Evolutionary conservation across 257 asterid species (phyloP), one percentile per base, ranked within the genome.

Genomic region (Penstemon eatonii): DNA sequence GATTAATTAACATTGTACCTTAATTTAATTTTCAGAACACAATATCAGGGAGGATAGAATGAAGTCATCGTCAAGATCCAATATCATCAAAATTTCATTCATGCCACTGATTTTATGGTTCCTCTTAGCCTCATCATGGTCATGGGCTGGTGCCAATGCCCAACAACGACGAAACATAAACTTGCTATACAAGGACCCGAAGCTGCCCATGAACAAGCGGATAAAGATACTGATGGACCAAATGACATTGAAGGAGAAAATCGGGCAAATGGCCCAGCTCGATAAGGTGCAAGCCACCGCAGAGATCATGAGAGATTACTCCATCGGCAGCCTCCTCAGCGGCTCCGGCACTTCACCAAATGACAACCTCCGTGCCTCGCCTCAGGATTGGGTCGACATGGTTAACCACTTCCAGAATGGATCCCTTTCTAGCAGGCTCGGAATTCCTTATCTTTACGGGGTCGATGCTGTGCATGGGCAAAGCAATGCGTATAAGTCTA

Each of bases 251-350:
- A 58, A 44, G 10, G 76, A 72, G 15, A 72, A 65, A 46, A 46
- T 72, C 0, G 71, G 66, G 0, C 76, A 72, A 33, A 72, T 72
- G 76, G 25, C 76, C 10, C 76, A 72, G 10, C 71, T 72, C 8
- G 76, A 72, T 5, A 8, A 66, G 0, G 63, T 1, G 9, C 4
- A 4, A 3, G 36, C 49, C 11, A 65, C 77, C 1, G 12, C 12
- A 0, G 56, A 44, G 8, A 64, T 66, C 5, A 4, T 65, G 60
- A 49, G 65, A 58, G 44, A 65, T 0, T 49, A 73, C 13, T 62
- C 43, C 1, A 73, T 73, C 10, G 78, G 49, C 7, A 44, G 49
- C 49, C 7, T 44, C 49, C 49, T 44, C 49, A 44, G 49, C 49
- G 49, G 49, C 10, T 6, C 8, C 10, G 49, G 49, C 7, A 44